Base-by-base conservation (phyloP, 1,139 yeast species). In the Suhomyces bokatorum region DNA sequence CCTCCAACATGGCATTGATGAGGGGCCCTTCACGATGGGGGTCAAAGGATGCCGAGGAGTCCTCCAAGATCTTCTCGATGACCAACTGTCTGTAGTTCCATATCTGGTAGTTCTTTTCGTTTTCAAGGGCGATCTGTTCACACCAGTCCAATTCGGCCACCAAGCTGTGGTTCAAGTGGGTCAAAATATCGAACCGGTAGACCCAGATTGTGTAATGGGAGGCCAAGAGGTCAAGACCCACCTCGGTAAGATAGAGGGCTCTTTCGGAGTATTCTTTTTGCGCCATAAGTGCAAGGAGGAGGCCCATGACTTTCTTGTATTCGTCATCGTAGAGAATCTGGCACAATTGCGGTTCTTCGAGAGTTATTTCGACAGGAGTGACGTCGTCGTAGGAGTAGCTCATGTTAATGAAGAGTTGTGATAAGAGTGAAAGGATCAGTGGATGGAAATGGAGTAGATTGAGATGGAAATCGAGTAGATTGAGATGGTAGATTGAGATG, bases 121-220 rank as follows among this genome's bases (percentile, higher is more conserved):
- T 84, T 9, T 78, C 83, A 42, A 86, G 60, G 0, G 97, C 93
- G 35, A 87, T 68, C 33, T 75, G 73, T 54, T 88, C 95, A 53
- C 91, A 76, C 96, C 96, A 90, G 37, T 79, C 58, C 40, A 54
- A 50, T 32, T 54, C 58, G 41, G 58, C 59, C 41, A 52, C 56
- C 50, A 55, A 44, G 51, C 71, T 63, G 40, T 67, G 60, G 14
- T 66, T 51, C 53, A 81, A 56, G 49, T 60, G 55, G 36, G 59
- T 60, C 36, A 89, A 64, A 12, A 83, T 80, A 47, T 82, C 75
- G 49, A 70, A 81, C 14, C 98, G 71, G 64, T 86, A 93, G 45
- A 77, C 76, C 98, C 99, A 93, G 1, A 85, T 85, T 0, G 97
- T 86, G 62, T 93, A 93, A 64, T 91, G 97, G 0, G 97, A 96